phyloP scores from a whole-genome alignment of 306 rosid species.

The Rosa multiflora region DNA sequence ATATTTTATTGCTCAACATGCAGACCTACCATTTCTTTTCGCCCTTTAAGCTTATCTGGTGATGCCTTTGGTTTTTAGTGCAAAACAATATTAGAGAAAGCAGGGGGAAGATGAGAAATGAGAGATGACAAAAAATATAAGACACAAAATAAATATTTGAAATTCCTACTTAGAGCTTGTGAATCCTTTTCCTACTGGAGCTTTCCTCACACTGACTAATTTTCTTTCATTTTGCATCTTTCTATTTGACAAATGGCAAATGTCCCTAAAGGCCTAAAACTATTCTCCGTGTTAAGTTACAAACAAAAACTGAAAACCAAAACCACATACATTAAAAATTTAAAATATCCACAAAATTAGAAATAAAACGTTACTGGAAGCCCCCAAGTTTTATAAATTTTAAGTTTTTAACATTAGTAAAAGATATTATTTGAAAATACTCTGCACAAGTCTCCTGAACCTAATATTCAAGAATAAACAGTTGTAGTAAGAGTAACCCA shows the following conservation, averaged over 20 bases:
- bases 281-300: not conserved
- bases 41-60: not conserved
- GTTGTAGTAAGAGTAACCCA: not conserved
- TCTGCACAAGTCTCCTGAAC: constrained; percentile 5
- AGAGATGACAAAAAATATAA: not conserved
- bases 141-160: not conserved
- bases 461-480: not conserved
- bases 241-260: not conserved
- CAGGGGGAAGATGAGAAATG: not conserved
- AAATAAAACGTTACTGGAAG: not conserved
- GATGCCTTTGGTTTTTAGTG: not conserved
- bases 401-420: too few relatives aligned
- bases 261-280: not conserved
- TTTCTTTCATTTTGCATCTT: not conserved
- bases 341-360: not conserved
- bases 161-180: not conserved
- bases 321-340: not conserved
- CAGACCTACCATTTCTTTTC: not conserved
- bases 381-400: not conserved
- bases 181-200: not conserved
- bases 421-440: too few relatives aligned
- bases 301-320: not conserved
- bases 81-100: not conserved
- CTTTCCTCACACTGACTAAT: not conserved
- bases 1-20: not conserved